Base-by-base conservation (phyloP, 1,284 basidiomycete genomes). In the Cutaneotrichosporon spelunceum region DNA sequence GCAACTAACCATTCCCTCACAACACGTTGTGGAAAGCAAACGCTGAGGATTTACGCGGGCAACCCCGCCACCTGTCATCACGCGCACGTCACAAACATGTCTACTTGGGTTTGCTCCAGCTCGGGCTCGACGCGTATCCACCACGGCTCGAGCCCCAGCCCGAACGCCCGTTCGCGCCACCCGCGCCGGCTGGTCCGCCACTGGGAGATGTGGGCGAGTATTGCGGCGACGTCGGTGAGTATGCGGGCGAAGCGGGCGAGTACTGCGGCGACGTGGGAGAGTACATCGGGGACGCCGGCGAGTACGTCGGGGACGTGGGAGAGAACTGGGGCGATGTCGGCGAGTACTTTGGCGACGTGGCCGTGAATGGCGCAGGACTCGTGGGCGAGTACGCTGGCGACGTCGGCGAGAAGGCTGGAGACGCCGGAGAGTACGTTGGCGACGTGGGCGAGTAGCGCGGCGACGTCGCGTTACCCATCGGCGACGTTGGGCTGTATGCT, bases 271-370 rank as follows among this genome's bases (percentile, higher is more conserved):
- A 90, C 86, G 76, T 70, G 13, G 78, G 78, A 13, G 72, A 92
- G 78, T 92, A 94, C 82, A 88, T 89, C 53, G 92, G 92, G 48
- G 90, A 91, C 1, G 90, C 84, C 0, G 91, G 90, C 1, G 89
- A 91, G 53, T 87, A 85, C 1, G 68, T 65, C 24, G 78, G 77
- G 24, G 73, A 75, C 6, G 75, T 74, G 9, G 78, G 78, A 21
- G 66, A 67, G 67, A 64, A 73, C 57, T 66, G 63, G 2, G 72
- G 73, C 49, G 63, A 66, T 9, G 72, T 68, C 8, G 74, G 71
- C 23, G 90, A 91, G 77, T 91, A 92, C 72, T 88, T 88, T 3
- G 90, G 91, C 39, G 89, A 91, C 7, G 90, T 85, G 0, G 91
- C 89, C 29, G 89, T 91, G 82, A 89, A 86, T 62, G 90, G 87